phyloP scores from a whole-genome alignment of 139 green algal species.

The Desmodesmus armatus region DNA sequence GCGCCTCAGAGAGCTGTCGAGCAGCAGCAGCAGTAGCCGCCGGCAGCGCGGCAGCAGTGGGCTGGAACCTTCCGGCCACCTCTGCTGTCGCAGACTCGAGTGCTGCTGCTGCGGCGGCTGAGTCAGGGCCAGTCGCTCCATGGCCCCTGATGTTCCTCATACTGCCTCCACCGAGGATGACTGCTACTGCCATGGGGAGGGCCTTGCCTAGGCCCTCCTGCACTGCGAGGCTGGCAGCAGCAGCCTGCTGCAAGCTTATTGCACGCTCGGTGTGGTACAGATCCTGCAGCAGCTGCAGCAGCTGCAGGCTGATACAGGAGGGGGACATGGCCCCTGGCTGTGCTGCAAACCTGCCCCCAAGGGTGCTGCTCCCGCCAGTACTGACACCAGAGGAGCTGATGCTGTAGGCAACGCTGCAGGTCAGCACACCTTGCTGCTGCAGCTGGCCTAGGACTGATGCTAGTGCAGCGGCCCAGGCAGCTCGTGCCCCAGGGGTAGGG shows the following conservation, averaged over 20 bases:
- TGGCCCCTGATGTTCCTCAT: neutral
- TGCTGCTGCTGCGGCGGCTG: neutral
- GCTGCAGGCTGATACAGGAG: constrained; percentile 30
- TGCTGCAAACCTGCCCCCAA: neutral
- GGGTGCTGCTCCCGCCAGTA: neutral
- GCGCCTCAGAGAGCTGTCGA: constrained; percentile 31
- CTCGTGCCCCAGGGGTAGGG: no score
- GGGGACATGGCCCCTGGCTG: neutral
- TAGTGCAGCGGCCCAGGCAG: neutral
- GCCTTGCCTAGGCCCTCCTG: constrained; percentile 6
- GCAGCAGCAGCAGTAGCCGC: constrained; percentile 1
- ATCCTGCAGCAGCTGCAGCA: constrained; percentile 30
- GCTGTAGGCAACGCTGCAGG: neutral
- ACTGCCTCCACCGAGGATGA: no score
- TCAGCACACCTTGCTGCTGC: neutral
- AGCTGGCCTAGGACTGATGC: neutral
- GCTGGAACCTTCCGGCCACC: neutral
- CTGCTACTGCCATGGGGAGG: constrained; percentile 1
- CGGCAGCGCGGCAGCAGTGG: constrained; percentile 11
- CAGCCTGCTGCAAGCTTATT: neutral
- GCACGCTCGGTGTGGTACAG: neutral
- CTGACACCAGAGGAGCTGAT: no score
- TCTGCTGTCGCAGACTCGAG: constrained; percentile 2
- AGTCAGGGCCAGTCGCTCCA: neutral
- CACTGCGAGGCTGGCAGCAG: no score